Conservation (phyloP, 768 basidiomycete species). For the Trametes coccinea region DNA sequence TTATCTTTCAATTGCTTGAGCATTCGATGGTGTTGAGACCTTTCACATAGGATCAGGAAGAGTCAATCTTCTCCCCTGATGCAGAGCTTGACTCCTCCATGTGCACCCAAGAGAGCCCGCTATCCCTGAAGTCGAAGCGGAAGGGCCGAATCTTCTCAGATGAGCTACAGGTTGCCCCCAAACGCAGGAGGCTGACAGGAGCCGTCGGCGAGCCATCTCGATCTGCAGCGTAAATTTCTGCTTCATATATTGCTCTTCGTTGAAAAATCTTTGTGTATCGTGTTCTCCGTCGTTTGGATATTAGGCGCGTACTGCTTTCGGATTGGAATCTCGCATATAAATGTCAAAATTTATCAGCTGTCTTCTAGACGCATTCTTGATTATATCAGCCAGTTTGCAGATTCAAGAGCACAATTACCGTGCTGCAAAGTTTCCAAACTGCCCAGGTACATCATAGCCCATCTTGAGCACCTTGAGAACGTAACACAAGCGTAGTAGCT, state of each 20-base stretch:
- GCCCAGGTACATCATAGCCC: too few relatives aligned
- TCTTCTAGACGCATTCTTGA: too few relatives aligned
- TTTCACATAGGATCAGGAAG: neutral
- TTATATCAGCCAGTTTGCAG: too few relatives aligned
- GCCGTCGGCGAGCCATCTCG: neutral
- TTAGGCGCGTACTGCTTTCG: too few relatives aligned
- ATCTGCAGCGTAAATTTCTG: neutral
- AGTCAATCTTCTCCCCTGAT: neutral
- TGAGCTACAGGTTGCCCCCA: constrained; percentile 10
- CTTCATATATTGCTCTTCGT: neutral
- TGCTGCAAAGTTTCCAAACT: too few relatives aligned
- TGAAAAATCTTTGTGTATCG: too few relatives aligned
- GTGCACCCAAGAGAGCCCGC: constrained; percentile 16
- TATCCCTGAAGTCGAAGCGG: constrained; percentile 24
- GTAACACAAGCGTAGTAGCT: too few relatives aligned
- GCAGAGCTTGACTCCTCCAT: neutral
- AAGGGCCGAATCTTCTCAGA: constrained; percentile 24
- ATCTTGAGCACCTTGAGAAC: too few relatives aligned
- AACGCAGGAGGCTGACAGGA: constrained; percentile 11
- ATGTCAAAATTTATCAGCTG: too few relatives aligned
- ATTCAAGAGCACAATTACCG: too few relatives aligned
- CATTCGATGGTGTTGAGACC: neutral
- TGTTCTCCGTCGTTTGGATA: too few relatives aligned
- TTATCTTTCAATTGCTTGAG: neutral
- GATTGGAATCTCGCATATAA: too few relatives aligned